These are phyloP conservation scores for Pelargonium fulgidum DNA, from an alignment of 441 rosid species.

Conservation along the genomic window DNA sequence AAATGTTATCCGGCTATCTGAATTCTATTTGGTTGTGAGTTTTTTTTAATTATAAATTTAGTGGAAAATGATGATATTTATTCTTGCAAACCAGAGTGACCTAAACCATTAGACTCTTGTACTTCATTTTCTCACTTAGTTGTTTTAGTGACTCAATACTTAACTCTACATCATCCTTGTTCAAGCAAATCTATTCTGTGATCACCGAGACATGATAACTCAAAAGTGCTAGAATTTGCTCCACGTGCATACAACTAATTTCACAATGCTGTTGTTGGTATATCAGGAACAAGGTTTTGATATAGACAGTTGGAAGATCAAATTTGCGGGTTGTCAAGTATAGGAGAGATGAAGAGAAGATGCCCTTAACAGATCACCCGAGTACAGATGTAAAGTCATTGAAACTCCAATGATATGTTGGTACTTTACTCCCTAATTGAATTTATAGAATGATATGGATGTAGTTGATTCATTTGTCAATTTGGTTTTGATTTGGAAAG, in stretches of 20 bases:
- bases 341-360: slow-evolving; percentile 23
- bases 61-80: not conserved
- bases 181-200: not conserved
- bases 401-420: slow-evolving; percentile 24
- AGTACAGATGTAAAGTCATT: slow-evolving; percentile 34
- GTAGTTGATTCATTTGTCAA: slow-evolving; percentile 15
- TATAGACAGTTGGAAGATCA: slow-evolving; percentile 28
- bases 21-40: too few species aligned
- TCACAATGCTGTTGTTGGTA: not conserved
- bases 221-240: not conserved
- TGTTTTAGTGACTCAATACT: not conserved
- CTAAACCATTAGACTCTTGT: not conserved
- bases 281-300: slow-evolving; percentile 82
- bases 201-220: not conserved
- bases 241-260: not conserved
- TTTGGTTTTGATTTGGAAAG: slow-evolving; percentile 6
- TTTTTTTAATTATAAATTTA: too few species aligned
- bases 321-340: slow-evolving; percentile 15
- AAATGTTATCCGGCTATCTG: too few species aligned
- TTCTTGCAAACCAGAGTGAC: not conserved
- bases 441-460: slow-evolving; percentile 17
- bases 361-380: slow-evolving; percentile 19
- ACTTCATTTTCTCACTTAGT: not conserved
- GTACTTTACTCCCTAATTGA: slow-evolving; percentile 18
- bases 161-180: not conserved